Conservation (phyloP, 352 stramenopile species). For the Phytophthora rubi region DNA sequence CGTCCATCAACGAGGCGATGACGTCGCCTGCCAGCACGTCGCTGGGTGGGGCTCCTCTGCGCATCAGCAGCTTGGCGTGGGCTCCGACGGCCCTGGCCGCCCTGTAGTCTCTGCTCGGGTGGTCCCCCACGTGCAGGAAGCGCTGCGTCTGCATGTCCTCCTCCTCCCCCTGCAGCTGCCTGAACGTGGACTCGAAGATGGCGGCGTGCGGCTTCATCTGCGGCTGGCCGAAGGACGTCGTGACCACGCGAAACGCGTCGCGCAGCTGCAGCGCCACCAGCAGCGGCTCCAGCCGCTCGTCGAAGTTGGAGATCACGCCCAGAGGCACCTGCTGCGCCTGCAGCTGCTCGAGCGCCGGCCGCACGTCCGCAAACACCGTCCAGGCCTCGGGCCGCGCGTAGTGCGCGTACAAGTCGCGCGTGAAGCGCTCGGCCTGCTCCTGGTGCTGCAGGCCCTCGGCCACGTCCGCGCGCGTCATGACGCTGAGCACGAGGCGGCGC, state of each 20-base stretch:
- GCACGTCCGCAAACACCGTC: constrained; percentile 65
- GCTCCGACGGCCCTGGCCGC: constrained; percentile 49
- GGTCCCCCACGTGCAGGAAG: constrained; percentile 74
- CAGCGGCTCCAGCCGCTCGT: constrained; percentile 65
- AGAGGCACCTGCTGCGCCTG: constrained; percentile 32
- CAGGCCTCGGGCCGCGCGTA: constrained; percentile 61
- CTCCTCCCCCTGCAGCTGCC: constrained; percentile 19
- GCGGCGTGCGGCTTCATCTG: constrained; percentile 55
- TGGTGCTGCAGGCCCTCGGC: constrained; percentile 20
- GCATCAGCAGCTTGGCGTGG: constrained; percentile 51
- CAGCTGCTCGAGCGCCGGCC: constrained; percentile 49
- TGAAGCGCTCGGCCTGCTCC: constrained; percentile 45
- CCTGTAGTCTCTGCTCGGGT: constrained; percentile 58
- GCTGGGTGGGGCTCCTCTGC: constrained; percentile 7
- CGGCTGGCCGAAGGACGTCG: constrained; percentile 61
- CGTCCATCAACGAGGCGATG: constrained; percentile 38
- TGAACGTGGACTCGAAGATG: constrained; percentile 72
- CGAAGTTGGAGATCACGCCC: constrained; percentile 83
- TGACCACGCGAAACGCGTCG: constrained; percentile 59
- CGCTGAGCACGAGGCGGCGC: constrained; percentile 53
- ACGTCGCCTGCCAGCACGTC: constrained; percentile 27
- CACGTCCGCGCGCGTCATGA: constrained; percentile 36
- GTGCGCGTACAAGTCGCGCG: constrained; percentile 56
- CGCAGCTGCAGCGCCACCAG: constrained; percentile 50
- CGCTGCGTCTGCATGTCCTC: constrained; percentile 4